Evolutionary conservation across 2,329 filamentous ascomycete species (phyloP), one percentile per base, ranked within the genome.

Genomic region (Orbilia oligospora): DNA sequence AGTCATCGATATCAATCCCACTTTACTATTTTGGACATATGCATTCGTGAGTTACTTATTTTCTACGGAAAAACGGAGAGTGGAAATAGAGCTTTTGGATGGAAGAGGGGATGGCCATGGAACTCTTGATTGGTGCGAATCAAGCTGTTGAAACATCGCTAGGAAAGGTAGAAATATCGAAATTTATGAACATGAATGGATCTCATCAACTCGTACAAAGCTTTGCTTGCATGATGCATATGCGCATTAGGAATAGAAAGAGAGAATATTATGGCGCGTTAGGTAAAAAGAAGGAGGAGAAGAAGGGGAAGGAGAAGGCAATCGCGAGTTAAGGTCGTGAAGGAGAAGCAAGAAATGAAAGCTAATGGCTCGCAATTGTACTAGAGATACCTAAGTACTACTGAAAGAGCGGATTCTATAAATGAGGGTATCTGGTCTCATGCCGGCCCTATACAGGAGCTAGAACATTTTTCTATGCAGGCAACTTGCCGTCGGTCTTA

Each of bases 401-500:
- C 33, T 58, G 30, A 16, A 20, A 38, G 55, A 20, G 51, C 9
- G 41, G 44, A 20, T 58, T 53, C 46, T 49, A 65, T 49, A 27
- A 38, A 51, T 14, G 27, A 5, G 56, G 20, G 51, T 20, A 56
- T 33, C 38, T 48, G 24, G 53, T 30, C 44, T 71, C 20, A 64
- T 51, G 38, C 22, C 36, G 24, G 41, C 51, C 24, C 27, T 33
- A 5, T 48, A 64, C 12, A 64, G 22, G 16, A 44, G 20, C 27
- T 38, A n/a, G 9, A 8, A 33, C 12, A 9, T 6, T 68, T 16
- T 46, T 69, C 2, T 49, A 20, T 48, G n/a, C 38, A 72, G 76
- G 30, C n/a, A 93, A 86, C 85, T 93, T 93, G 81, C 92, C 92
- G 22, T 93, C 91, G 36, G 89, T 88, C 83, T 91, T 92, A 81